phyloP scores from a whole-genome alignment of 139 green algal species.

The Picochlorum costavermella region DNA sequence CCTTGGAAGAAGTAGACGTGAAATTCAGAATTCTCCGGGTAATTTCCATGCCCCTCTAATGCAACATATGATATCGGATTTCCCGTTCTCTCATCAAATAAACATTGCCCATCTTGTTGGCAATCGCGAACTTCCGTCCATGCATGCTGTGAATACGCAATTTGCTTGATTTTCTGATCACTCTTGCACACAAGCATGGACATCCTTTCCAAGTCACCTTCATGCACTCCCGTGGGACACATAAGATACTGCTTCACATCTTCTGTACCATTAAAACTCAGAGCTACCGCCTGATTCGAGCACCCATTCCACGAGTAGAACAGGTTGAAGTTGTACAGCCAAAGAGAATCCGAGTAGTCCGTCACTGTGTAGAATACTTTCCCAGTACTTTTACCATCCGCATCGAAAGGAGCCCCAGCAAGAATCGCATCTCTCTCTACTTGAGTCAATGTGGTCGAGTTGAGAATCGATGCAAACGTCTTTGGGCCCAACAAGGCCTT shows the following conservation, averaged over 20 bases:
- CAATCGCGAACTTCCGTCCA: constrained; percentile 29
- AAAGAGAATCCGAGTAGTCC: not conserved
- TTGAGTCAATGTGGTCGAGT: constrained; percentile 5
- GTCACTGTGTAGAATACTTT: constrained; percentile 5
- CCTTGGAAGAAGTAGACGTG: constrained; percentile 5
- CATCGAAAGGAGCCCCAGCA: constrained; percentile 11
- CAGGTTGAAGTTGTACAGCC: constrained; percentile 17
- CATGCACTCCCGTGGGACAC: constrained; percentile 22
- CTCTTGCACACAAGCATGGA: constrained; percentile 21
- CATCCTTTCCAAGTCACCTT: constrained; percentile 23
- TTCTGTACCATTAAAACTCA: constrained; percentile 6
- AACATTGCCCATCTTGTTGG: constrained; percentile 14
- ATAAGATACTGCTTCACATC: constrained; percentile 10
- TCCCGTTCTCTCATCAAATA: constrained; percentile 4
- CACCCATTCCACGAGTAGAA: constrained; percentile 20
- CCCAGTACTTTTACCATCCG: not conserved
- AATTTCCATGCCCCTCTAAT: constrained; percentile 22
- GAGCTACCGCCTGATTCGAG: constrained; percentile 18
- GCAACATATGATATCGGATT: constrained; percentile 5
- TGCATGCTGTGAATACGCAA: constrained; percentile 19
- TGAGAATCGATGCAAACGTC: constrained; percentile 9
- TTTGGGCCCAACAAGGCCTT: not conserved
- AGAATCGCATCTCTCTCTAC: constrained; percentile 1
- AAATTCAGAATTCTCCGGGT: constrained; percentile 1
- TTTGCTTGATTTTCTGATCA: constrained; percentile 11